Conservation (phyloP, 768 basidiomycete species). For the Leucosporidium scottii region DNA sequence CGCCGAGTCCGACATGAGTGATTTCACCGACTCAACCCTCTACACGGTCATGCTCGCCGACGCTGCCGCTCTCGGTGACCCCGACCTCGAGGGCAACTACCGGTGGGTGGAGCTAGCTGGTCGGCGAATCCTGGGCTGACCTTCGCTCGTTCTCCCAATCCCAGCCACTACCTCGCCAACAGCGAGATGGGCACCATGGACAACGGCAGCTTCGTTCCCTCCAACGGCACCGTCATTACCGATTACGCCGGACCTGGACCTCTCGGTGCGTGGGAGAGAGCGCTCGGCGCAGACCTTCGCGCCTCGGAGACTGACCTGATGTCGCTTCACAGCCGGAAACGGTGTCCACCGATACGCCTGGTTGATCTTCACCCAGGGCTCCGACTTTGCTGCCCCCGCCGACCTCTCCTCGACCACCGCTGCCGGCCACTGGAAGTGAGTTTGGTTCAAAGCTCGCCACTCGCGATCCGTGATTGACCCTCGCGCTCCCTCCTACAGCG, state of each 20-base stretch:
- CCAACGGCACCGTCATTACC: slow-evolving; percentile 21
- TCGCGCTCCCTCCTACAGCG: not conserved
- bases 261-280: not conserved
- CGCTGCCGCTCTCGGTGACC: slow-evolving; percentile 28
- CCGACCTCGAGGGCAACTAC: slow-evolving; percentile 31
- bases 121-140: too few relatives aligned
- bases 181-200: slow-evolving; percentile 10
- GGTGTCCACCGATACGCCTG: slow-evolving; percentile 33
- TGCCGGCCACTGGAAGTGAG: slow-evolving; percentile 20
- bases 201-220: slow-evolving; percentile 22
- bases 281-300: too few relatives aligned
- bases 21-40: slow-evolving; percentile 12
- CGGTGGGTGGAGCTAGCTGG: not conserved
- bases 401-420: slow-evolving; percentile 18
- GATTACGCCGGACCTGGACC: slow-evolving; percentile 10
- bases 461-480: too few relatives aligned
- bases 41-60: slow-evolving; percentile 32
- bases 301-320: not conserved
- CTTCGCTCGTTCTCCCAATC: not conserved
- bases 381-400: slow-evolving; percentile 29
- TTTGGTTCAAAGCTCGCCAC: not conserved
- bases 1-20: not conserved
- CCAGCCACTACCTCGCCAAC: slow-evolving; percentile 31
- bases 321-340: slow-evolving; percentile 12
- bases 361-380: slow-evolving; percentile 32